Conservation (phyloP, 331 rosid genomes). For the Quercus tomentella region DNA sequence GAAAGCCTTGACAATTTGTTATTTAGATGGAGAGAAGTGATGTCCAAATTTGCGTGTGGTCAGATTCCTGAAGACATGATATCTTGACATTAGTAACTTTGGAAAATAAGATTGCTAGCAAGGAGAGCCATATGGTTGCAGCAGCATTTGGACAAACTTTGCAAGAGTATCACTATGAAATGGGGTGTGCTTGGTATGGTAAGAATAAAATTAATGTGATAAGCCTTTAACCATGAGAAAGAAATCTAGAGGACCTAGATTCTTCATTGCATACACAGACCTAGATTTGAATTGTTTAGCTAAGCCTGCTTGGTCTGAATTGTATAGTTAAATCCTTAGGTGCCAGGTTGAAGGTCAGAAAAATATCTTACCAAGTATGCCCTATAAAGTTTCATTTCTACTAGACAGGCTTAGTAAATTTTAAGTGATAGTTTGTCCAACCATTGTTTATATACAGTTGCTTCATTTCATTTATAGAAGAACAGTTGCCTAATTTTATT, state of each 20-base stretch:
- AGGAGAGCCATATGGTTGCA: neutral
- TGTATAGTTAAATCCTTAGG: neutral
- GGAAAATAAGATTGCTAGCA: neutral
- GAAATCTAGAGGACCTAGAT: neutral
- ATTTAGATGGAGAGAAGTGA: neutral
- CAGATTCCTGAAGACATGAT: neutral
- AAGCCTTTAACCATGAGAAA: neutral
- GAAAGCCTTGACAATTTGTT: neutral
- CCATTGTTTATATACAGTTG: too few species aligned
- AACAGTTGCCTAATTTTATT: too few species aligned
- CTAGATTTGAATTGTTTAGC: neutral
- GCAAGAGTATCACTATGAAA: neutral
- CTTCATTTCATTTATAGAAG: too few species aligned
- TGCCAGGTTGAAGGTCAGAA: neutral
- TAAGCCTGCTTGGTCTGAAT: neutral
- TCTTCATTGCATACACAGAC: neutral
- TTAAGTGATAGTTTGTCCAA: too few species aligned
- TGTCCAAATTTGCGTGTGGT: neutral
- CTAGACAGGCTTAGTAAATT: too few species aligned
- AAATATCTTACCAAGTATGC: neutral
- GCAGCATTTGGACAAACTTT: neutral
- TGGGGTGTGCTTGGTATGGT: neutral
- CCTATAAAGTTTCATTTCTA: too few species aligned
- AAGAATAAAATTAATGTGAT: neutral
- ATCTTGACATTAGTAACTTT: neutral